A percentile compares a stretch with the other conserved stretches of the same genome.
phyloP scores from a whole-genome alignment of 495 filamentous ascomycete species.

The Bryoglossum gracile region DNA sequence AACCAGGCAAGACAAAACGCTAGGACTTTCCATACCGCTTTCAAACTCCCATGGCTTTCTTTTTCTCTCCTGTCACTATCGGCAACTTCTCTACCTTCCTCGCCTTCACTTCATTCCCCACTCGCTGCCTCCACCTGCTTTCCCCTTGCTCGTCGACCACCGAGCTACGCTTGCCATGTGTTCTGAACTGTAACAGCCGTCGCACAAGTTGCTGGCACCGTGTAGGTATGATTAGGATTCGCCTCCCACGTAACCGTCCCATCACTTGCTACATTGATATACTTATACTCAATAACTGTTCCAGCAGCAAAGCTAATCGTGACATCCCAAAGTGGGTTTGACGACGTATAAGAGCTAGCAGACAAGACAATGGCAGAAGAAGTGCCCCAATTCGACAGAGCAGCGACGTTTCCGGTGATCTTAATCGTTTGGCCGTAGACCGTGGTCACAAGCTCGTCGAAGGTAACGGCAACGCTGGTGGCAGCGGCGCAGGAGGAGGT shows the following conservation, averaged over 20 bases:
- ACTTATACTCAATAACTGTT: conserved; percentile 58
- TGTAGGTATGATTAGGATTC: conserved; percentile 54
- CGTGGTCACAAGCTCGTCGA: conserved; percentile 37
- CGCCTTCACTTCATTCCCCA: not conserved
- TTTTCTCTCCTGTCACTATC: not conserved
- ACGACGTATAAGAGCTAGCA: conserved; percentile 23
- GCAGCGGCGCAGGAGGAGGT: conserved; percentile 30
- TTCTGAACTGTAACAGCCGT: conserved; percentile 33
- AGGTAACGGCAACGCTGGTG: conserved; percentile 29
- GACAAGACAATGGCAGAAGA: conserved; percentile 22
- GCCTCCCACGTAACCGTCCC: conserved; percentile 55
- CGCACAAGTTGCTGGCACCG: conserved; percentile 44
- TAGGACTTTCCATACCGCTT: conserved; percentile 1
- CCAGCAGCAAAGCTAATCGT: conserved; percentile 33
- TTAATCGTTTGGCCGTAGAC: conserved; percentile 42
- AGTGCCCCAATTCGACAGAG: conserved; percentile 25
- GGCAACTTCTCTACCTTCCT: not conserved
- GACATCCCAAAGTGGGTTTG: conserved; percentile 29
- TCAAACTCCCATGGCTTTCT: not conserved
- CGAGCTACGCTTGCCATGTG: conserved; percentile 29
- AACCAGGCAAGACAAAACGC: not conserved
- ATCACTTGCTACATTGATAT: conserved; percentile 48
- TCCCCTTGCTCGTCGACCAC: not conserved
- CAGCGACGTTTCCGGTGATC: conserved; percentile 28
- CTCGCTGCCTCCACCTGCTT: not conserved